These are phyloP conservation scores for Abortiporus biennis DNA, from an alignment of 1,284 basidiomycete species.

Conservation along the genomic window DNA sequence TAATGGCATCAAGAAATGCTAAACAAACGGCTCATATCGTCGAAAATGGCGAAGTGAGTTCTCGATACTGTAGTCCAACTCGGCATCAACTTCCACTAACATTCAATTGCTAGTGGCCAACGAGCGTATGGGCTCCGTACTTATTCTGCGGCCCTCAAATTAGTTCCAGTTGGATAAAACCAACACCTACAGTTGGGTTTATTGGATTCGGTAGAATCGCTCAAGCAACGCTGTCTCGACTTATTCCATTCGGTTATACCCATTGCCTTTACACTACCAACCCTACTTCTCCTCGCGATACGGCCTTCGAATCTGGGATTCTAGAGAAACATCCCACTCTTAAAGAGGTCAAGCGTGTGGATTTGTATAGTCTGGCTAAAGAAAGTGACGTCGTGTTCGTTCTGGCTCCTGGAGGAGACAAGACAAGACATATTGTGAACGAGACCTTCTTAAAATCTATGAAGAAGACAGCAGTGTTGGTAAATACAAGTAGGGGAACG, in stretches of 20 bases:
- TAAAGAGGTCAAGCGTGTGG: slow-evolving; percentile 51
- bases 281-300: slow-evolving; percentile 39
- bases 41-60: slow-evolving; percentile 55
- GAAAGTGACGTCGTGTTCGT: slow-evolving; percentile 81
- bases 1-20: slow-evolving; percentile 85
- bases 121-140: slow-evolving; percentile 77
- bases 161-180: slow-evolving; percentile 45
- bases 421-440: slow-evolving; percentile 72
- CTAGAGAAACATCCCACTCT: slow-evolving; percentile 44
- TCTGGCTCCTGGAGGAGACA: slow-evolving; percentile 72
- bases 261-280: slow-evolving; percentile 62
- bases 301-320: slow-evolving; percentile 41
- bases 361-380: slow-evolving; percentile 60
- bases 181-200: slow-evolving; percentile 75
- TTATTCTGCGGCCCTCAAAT: slow-evolving; percentile 75
- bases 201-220: slow-evolving; percentile 93
- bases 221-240: slow-evolving; percentile 70
- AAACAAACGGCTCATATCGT: slow-evolving; percentile 63
- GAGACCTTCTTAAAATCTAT: slow-evolving; percentile 72
- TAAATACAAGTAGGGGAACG: slow-evolving; percentile 78
- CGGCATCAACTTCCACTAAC: neutral
- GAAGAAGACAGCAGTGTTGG: slow-evolving; percentile 77
- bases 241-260: slow-evolving; percentile 74
- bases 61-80: neutral
- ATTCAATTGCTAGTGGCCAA: slow-evolving; percentile 41